Base-by-base conservation (phyloP, 2,329 filamentous ascomycete species). In the Diaporthe helianthi region DNA sequence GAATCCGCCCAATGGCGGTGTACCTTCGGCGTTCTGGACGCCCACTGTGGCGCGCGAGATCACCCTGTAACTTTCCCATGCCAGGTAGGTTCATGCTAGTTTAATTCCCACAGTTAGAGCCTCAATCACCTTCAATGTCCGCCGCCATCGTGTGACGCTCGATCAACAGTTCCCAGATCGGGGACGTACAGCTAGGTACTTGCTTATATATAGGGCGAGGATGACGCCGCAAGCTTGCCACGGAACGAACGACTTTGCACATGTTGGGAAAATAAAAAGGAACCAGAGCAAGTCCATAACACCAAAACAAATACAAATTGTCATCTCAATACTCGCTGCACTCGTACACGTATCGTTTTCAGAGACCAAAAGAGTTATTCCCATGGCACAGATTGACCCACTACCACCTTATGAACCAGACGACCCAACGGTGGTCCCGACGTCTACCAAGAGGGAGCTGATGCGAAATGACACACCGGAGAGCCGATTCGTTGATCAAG, bases 41-140 rank as follows among this genome's bases (percentile, higher is more conserved):
- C 46, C 65, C 13, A n/a, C 26, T 51, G 65, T 67, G 65, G 65
- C 65, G 22, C 31, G 22, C 17, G 29, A 24, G 65, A 58, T 67
- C 52, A n/a, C 36, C 65, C 38, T 38, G 33, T 15, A 3, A 36
- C 26, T 58, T 49, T 51, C 22, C 65, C 52, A 24, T 46, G 29
- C 31, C 22, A 49, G 65, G 17, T 26, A 29, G 41, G 46, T 38
- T 58, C 15, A 58, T 49, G 65, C 52, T 67, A 67, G 52, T 38
- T 41, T 67, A 58, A 58, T 38, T 49, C 31, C 51, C 26, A 51
- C 54, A 9, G 38, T 47, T 47, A 67, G 65, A 67, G 65, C 65
- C 65, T 67, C 65, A 67, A 51, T 31, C 36, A n/a, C 38, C 36
- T 66, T 47, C 26, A 63, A 63, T 63, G 26, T 36, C 58, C 58